A percentile compares a stretch with the other conserved stretches of the same genome.
Evolutionary conservation across 495 filamentous ascomycete species (phyloP).

Genomic region (Cladorrhinum samala): DNA sequence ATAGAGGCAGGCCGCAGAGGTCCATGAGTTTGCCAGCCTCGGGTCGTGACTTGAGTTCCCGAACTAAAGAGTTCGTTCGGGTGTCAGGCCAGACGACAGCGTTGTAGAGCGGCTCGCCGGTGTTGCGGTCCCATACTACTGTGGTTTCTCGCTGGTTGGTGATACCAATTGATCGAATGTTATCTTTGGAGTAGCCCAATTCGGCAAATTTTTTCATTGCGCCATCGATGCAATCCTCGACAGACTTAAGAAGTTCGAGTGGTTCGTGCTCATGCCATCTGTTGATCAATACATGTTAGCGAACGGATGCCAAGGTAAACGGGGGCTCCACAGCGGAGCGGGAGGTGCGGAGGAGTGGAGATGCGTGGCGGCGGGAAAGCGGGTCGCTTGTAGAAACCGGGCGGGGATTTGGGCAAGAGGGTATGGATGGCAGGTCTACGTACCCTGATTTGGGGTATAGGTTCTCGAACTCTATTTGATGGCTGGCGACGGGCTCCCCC

Average conservation of each 20-base stretch:
- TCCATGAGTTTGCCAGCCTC: slow-evolving; percentile 64
- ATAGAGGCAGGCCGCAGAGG: slow-evolving; percentile 82
- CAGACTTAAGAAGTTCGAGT: slow-evolving; percentile 68
- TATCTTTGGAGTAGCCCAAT: slow-evolving; percentile 60
- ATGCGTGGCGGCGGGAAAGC: slow-evolving; percentile 4
- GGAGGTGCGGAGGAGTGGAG: slow-evolving; percentile 3
- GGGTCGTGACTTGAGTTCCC: slow-evolving; percentile 63
- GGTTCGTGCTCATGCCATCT: slow-evolving; percentile 97
- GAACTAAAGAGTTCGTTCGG: slow-evolving; percentile 69
- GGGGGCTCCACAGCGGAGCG: slow-evolving; percentile 5
- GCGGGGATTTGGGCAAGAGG: not conserved
- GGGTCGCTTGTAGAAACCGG: not conserved
- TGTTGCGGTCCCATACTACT: slow-evolving; percentile 81
- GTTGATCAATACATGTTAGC: slow-evolving; percentile 1
- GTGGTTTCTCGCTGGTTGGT: slow-evolving; percentile 95
- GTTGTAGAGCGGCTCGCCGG: slow-evolving; percentile 80
- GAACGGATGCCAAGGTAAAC: slow-evolving; percentile 1
- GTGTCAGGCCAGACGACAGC: slow-evolving; percentile 96
- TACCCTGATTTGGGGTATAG: slow-evolving; percentile 87
- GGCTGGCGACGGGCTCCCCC: slow-evolving; percentile 74
- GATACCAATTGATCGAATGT: slow-evolving; percentile 84
- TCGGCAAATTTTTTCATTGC: slow-evolving; percentile 68
- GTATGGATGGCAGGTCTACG: slow-evolving; percentile 26
- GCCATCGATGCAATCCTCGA: slow-evolving; percentile 77
- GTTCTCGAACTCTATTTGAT: slow-evolving; percentile 89